Base-by-base conservation (phyloP, 495 filamentous ascomycete genomes). In the Thermothielavioides terrestris region DNA sequence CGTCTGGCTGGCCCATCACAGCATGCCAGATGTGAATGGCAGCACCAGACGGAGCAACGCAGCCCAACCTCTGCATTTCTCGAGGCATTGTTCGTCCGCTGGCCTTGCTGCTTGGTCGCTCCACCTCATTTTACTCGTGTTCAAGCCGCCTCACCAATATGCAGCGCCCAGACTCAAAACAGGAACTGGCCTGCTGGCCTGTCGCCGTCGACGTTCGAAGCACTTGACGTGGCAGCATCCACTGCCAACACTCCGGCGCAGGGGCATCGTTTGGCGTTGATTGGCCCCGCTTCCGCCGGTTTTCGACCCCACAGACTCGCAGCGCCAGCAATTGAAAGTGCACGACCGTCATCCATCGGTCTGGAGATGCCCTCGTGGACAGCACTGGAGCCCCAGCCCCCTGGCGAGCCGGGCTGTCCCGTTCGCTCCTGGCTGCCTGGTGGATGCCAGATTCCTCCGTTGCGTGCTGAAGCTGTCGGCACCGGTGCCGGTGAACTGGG, bases 141-240 rank as follows among this genome's bases (percentile, higher is more conserved):
- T 32, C 28, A 49, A 49, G 23, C 54, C 44, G 52, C 32, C 45
- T 54, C 49, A 53, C 40, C 35, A 31, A 41, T 42, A 30, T 46
- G 27, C 37, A 22, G 23, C 18, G 5, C n/a, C 31, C 11, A 36
- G 31, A 11, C 31, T 42, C 39, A 31, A 42, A 51, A 51, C 48
- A 42, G 46, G 31, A 38, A n/a, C 25, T 49, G 38, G 40, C 39
- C 46, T 21, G 52, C 46, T 42, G 44, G 36, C 17, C 50, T 40
- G 45, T 50, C 27, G 49, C 41, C 4, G 45, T 17, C 17, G 36
- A 46, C 39, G 49, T 44, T 37, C 47, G n/a, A 44, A 36, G 23
- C 27, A 41, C 26, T 61, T 58, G 61, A 64, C 61, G 61, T 64
- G 61, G 61, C 61, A 64, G 55, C 46, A 50, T 52, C 26, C 35